Conservation (phyloP, 2,329 filamentous ascomycete species). For the Dactylellina drechsleri region DNA sequence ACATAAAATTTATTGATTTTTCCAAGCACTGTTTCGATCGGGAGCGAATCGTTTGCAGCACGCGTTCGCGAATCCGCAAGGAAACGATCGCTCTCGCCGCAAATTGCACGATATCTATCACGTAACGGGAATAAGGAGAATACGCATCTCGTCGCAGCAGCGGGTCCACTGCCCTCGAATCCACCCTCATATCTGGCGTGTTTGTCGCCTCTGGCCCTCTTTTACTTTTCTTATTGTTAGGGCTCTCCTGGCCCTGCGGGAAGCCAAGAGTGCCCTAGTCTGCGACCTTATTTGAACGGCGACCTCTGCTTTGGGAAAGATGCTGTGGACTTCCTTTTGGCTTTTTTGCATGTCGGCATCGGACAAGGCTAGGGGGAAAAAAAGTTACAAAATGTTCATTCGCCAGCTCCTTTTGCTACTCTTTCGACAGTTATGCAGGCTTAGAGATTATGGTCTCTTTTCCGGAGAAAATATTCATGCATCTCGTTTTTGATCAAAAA, state of each 20-base stretch:
- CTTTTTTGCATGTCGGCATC: constrained; percentile 25
- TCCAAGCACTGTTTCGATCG: constrained; percentile 17
- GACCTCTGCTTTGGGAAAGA: constrained; percentile 53
- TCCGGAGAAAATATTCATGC: constrained; percentile 25
- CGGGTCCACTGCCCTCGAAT: background rate
- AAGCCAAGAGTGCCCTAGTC: constrained; percentile 48
- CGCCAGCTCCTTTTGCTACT: no score
- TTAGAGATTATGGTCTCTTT: background rate
- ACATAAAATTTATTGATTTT: constrained; percentile 9
- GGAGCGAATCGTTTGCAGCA: constrained; percentile 53
- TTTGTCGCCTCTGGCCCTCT: background rate
- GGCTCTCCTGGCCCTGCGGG: constrained; percentile 40
- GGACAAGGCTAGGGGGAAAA: constrained; percentile 9
- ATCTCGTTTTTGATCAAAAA: constrained; percentile 1
- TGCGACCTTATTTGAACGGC: constrained; percentile 55
- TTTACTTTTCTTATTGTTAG: constrained; percentile 41
- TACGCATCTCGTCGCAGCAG: constrained; percentile 15
- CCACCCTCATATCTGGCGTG: constrained; percentile 22
- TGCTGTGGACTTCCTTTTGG: constrained; percentile 6
- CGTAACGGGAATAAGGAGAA: constrained; percentile 49
- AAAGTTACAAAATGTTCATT: no score
- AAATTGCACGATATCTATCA: constrained; percentile 48
- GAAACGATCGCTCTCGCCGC: constrained; percentile 42
- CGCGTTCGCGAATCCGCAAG: constrained; percentile 20
- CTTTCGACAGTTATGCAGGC: no score